A percentile compares a stretch with the other conserved stretches of the same genome.
Conservation (phyloP, 148 eudicot genomes). For the Fallopia convolvulus region DNA sequence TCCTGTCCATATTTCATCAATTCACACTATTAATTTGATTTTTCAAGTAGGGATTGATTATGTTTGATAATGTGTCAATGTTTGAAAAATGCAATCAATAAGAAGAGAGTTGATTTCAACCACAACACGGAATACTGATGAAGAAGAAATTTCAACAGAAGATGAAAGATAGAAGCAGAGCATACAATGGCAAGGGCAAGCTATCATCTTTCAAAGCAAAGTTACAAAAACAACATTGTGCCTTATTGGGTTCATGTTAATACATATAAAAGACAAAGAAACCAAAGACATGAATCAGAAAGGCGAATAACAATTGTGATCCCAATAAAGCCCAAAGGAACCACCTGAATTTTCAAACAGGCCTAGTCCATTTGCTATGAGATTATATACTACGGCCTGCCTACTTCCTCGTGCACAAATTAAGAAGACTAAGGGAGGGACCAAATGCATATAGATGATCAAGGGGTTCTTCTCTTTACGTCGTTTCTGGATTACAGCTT, state of each 20-base stretch:
- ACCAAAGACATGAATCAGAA: conserved; percentile 12
- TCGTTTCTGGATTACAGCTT: conserved; percentile 56
- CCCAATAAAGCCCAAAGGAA: conserved; percentile 26
- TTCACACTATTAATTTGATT: background rate
- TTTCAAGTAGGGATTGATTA: background rate
- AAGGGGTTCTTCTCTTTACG: conserved; percentile 27
- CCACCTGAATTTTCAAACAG: conserved; percentile 32
- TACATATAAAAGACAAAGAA: background rate
- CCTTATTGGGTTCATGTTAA: background rate
- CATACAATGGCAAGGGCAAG: background rate
- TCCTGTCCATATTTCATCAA: background rate
- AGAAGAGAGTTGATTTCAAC: background rate
- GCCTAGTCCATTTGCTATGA: conserved; percentile 19
- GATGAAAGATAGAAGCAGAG: background rate
- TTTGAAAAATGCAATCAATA: background rate
- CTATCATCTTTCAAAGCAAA: background rate
- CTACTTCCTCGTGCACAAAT: conserved; percentile 37
- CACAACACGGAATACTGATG: background rate
- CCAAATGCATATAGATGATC: conserved; percentile 12
- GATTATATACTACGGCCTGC: conserved; percentile 26
- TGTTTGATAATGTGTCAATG: background rate
- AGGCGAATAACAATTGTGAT: conserved; percentile 29
- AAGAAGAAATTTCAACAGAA: background rate
- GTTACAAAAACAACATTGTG: background rate
- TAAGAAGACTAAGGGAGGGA: conserved; percentile 14